Evolutionary conservation across 2,329 filamentous ascomycete species (phyloP).

Genomic region (Pseudohalonectria lignicola): DNA sequence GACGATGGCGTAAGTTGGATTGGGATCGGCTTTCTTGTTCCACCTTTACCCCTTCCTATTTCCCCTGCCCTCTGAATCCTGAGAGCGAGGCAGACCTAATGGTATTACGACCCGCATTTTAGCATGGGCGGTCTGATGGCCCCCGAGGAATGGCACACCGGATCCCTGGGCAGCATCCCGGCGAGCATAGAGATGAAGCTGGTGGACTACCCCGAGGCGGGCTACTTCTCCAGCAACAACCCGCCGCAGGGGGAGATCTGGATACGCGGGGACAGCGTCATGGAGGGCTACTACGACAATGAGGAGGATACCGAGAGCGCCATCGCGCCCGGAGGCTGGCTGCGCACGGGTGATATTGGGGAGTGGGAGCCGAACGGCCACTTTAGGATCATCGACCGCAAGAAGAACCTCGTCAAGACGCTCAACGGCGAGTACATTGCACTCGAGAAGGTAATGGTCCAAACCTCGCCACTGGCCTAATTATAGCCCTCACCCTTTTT

Average conservation of each 20-base stretch:
- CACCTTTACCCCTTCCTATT: too few species aligned
- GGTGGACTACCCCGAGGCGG: slow-evolving; percentile 74
- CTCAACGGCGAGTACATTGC: slow-evolving; percentile 76
- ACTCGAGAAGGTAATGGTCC: too few species aligned
- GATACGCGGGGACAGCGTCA: slow-evolving; percentile 68
- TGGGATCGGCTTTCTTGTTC: too few species aligned
- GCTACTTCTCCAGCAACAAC: slow-evolving; percentile 65
- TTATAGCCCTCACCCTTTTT: too few species aligned
- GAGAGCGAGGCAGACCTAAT: too few species aligned
- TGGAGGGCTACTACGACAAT: slow-evolving; percentile 66
- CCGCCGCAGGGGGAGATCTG: slow-evolving; percentile 81
- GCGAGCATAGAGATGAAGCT: slow-evolving; percentile 71
- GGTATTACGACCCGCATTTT: too few species aligned
- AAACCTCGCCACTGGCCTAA: too few species aligned
- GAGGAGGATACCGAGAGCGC: slow-evolving; percentile 63
- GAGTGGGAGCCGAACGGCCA: slow-evolving; percentile 65
- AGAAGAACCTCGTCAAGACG: slow-evolving; percentile 84
- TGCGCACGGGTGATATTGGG: slow-evolving; percentile 79
- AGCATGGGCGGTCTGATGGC: slow-evolving; percentile 65
- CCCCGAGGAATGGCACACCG: slow-evolving; percentile 66
- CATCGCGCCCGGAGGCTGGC: slow-evolving; percentile 68
- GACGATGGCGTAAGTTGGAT: too few species aligned
- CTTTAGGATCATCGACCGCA: slow-evolving; percentile 67
- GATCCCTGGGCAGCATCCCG: slow-evolving; percentile 63
- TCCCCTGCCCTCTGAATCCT: too few species aligned